Base-by-base conservation (phyloP, 2,329 filamentous ascomycete genomes). In the Rugonectria rugulosa region DNA sequence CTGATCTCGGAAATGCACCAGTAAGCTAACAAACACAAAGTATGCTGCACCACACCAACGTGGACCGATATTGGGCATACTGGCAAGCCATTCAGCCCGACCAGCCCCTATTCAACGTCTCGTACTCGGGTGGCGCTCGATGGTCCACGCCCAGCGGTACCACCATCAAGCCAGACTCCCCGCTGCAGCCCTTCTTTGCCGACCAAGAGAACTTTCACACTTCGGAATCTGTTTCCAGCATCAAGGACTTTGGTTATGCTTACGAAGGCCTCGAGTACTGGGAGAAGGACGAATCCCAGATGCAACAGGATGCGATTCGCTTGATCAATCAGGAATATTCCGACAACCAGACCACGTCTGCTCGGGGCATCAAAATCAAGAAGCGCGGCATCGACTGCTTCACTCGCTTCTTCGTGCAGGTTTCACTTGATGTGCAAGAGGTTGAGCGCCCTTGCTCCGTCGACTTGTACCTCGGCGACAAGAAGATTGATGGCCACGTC, bases 21-120 rank as follows among this genome's bases (percentile, higher is more conserved):
- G 14, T 46, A 10, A 4, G 26, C 38, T 48, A 26, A 47, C 6
- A n/a, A 27, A 8, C 29, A 7, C 10, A 15, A 34, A 73, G 72
- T 62, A 77, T 76, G 77, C 66, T 81, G 21, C 79, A 81, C 56
- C 80, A 81, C 72, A 71, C 78, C 65, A 85, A 89, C 63, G 79
- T 89, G 49, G 86, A 89, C 64, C 81, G 87, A 34, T 75, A 89
- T 31, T 88, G 86, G 72, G 79, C 84, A n/a, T 77, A 81, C 62
- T 83, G 76, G 77, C 74, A 81, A 64, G 74, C 73, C 23, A 75
- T 82, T 45, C 63, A 68, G 53, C 76, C 75, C 19, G 56, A 64
- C 40, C 61, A 72, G 56, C 59, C 65, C 48, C 66, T 75, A 24
- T 76, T 79, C 63, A 63, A 53, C 26, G 61, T 58, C 41, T 68